These are phyloP conservation scores for Boletus vermiculosoides DNA, from an alignment of 768 basidiomycete species.

Conservation along the genomic window DNA sequence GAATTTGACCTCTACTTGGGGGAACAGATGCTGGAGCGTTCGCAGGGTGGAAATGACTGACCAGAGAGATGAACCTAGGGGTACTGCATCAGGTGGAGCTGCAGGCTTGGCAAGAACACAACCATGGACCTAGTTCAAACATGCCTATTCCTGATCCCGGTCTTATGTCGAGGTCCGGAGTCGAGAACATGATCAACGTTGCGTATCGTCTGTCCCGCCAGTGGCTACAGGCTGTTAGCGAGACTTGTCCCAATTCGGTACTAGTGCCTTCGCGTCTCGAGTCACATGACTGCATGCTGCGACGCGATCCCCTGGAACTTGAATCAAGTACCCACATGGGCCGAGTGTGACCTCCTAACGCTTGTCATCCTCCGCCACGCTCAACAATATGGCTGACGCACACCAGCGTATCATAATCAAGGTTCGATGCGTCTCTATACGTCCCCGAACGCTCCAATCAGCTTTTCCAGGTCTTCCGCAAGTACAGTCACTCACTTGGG, in stretches of 20 bases:
- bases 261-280: not conserved
- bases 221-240: not conserved
- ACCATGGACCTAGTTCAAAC: conserved; percentile 65
- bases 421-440: conserved; percentile 23
- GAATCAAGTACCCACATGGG: too few species aligned
- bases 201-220: not conserved
- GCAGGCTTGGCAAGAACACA: not conserved
- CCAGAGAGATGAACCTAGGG: conserved; percentile 74
- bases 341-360: not conserved
- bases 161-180: conserved; percentile 70
- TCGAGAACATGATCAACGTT: conserved; percentile 52
- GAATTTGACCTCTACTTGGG: conserved; percentile 81
- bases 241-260: conserved; percentile 15
- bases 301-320: too few species aligned
- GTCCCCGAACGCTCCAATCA: not conserved
- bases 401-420: conserved; percentile 46
- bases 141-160: conserved; percentile 76
- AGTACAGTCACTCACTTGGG: conserved; percentile 84
- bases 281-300: conserved; percentile 6
- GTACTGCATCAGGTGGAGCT: conserved; percentile 1
- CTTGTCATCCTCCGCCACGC: not conserved
- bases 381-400: conserved; percentile 34
- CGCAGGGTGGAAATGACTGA: conserved; percentile 67
- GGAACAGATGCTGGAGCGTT: conserved; percentile 64
- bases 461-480: conserved; percentile 67